Conservation (phyloP, 2,329 filamentous ascomycete species). For the Sclerotinia minor region DNA sequence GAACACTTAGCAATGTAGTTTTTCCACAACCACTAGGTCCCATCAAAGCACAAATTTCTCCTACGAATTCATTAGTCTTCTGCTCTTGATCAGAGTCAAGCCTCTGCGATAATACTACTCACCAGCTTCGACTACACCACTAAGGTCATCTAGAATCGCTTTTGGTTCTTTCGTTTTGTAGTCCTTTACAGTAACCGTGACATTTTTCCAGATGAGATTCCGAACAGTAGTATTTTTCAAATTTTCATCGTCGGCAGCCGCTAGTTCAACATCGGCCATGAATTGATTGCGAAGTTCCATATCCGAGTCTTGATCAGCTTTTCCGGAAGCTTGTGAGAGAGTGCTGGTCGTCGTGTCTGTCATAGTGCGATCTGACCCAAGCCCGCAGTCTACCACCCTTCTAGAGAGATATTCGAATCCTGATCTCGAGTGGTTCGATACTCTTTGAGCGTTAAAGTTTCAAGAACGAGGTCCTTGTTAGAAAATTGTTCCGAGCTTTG, state of each 20-base stretch:
- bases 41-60: constrained; percentile 78
- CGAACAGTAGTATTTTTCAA: constrained; percentile 64
- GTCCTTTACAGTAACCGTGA: constrained; percentile 74
- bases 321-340: constrained; percentile 20
- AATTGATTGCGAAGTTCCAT: constrained; percentile 21
- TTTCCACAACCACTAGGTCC: constrained; percentile 75
- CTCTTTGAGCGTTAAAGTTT: not conserved
- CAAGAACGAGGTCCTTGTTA: not conserved
- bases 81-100: not conserved
- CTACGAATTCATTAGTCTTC: constrained; percentile 42
- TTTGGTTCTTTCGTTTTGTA: constrained; percentile 62
- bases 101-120: constrained; percentile 23
- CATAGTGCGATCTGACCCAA: not conserved
- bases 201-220: constrained; percentile 64
- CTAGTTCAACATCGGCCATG: constrained; percentile 37
- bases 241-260: constrained; percentile 43
- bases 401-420: not conserved
- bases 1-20: constrained; percentile 78
- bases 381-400: not conserved
- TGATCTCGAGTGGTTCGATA: not conserved
- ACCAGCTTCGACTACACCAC: constrained; percentile 66
- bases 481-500: not conserved
- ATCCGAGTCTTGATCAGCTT: constrained; percentile 17
- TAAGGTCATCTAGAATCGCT: constrained; percentile 61
- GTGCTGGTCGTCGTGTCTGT: constrained; percentile 22